A percentile compares a stretch with the other conserved stretches of the same genome.
phyloP scores from a whole-genome alignment of 2,329 filamentous ascomycete genomes.

The Neofusicoccum laricinum region DNA sequence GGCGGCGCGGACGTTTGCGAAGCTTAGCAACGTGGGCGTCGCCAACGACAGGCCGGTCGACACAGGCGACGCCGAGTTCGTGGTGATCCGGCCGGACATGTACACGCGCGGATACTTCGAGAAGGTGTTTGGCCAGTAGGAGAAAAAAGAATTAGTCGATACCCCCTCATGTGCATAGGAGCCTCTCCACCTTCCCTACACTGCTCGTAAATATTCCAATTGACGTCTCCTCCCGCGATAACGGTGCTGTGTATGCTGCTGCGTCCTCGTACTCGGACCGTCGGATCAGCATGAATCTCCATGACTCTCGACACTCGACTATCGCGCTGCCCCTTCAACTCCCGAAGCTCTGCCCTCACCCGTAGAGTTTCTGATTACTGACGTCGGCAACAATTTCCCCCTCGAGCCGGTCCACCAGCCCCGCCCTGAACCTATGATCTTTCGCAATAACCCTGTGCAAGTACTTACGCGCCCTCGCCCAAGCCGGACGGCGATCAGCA shows the following conservation, averaged over 20 bases:
- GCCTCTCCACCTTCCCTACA: too few relatives aligned
- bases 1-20: background rate
- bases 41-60: constrained; percentile 7
- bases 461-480: background rate
- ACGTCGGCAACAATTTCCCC: background rate
- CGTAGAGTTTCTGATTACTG: background rate
- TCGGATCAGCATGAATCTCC: too few relatives aligned
- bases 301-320: too few relatives aligned
- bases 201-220: too few relatives aligned
- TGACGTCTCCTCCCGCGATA: too few relatives aligned
- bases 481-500: background rate
- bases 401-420: background rate
- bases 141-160: background rate
- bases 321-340: too few relatives aligned
- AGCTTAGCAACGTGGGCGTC: constrained; percentile 4
- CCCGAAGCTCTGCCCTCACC: background rate
- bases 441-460: too few relatives aligned
- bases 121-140: background rate
- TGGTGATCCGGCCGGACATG: constrained; percentile 9
- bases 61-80: background rate
- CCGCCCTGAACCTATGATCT: constrained; percentile 1
- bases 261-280: too few relatives aligned
- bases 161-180: too few relatives aligned
- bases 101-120: constrained; percentile 12
- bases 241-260: too few relatives aligned